phyloP scores from a whole-genome alignment of 306 rosid genomes.

The Geum urbanum region DNA sequence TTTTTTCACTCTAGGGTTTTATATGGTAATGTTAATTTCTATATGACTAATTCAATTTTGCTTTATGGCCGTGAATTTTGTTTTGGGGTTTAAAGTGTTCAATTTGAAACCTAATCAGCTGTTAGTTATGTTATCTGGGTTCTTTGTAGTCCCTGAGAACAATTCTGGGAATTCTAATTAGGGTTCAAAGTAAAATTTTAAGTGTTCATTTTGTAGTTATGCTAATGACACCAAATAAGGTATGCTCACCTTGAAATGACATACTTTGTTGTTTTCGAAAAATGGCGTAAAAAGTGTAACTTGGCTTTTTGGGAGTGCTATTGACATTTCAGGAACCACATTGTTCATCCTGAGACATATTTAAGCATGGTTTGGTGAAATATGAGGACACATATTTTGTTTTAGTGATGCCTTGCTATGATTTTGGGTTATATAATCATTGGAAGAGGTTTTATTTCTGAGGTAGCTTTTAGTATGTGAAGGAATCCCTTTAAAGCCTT shows the following conservation, averaged over 20 bases:
- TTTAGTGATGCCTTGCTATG: neutral
- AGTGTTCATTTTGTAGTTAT: too few relatives aligned
- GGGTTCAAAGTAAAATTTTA: neutral
- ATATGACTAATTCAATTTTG: neutral
- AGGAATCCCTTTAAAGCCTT: neutral
- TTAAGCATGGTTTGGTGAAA: neutral
- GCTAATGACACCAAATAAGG: too few relatives aligned
- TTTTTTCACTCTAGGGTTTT: neutral
- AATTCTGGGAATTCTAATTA: neutral
- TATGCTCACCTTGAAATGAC: too few relatives aligned
- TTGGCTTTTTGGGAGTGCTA: too few relatives aligned
- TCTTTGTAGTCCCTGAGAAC: neutral
- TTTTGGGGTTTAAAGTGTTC: constrained; percentile 8
- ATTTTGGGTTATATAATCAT: neutral
- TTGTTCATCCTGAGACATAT: too few relatives aligned
- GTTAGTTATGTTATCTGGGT: neutral
- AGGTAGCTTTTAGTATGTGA: neutral
- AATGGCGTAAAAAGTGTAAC: too few relatives aligned
- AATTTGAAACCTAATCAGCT: neutral
- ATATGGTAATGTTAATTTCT: neutral
- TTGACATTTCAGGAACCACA: too few relatives aligned
- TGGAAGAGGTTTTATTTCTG: neutral
- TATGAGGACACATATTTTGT: neutral
- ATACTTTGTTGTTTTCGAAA: too few relatives aligned
- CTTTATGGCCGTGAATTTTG: neutral